Conservation (phyloP, 2,329 filamentous ascomycete genomes). For the Nigrograna mackinnonii region DNA sequence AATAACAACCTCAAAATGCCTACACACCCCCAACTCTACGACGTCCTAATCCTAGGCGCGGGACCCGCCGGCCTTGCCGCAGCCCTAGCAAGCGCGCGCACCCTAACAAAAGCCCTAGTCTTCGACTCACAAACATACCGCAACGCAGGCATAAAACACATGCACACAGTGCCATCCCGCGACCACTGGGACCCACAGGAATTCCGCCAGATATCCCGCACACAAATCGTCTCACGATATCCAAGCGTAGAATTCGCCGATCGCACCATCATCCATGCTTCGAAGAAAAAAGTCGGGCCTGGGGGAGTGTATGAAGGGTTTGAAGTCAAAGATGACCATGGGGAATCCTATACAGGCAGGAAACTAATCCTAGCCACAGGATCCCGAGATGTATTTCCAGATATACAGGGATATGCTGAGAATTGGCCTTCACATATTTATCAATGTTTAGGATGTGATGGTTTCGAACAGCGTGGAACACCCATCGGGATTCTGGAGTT, state of each 20-base stretch:
- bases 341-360: constrained; percentile 49
- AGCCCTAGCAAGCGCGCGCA: constrained; percentile 44
- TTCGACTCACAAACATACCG: constrained; percentile 49
- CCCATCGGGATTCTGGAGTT: constrained; percentile 30
- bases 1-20: too few species aligned
- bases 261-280: constrained; percentile 20
- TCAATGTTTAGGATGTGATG: constrained; percentile 64
- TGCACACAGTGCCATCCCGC: constrained; percentile 45
- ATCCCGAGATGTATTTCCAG: constrained; percentile 54
- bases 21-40: constrained; percentile 24
- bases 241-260: constrained; percentile 37
- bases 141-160: constrained; percentile 46
- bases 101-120: constrained; percentile 44
- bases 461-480: constrained; percentile 59
- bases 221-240: constrained; percentile 42
- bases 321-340: constrained; percentile 46
- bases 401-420: constrained; percentile 57
- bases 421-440: constrained; percentile 54
- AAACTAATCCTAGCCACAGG: constrained; percentile 62
- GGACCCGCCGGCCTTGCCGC: constrained; percentile 52
- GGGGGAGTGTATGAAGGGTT: constrained; percentile 33
- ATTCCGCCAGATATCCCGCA: constrained; percentile 33
- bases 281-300: constrained; percentile 20
- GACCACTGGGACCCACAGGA: constrained; percentile 29
- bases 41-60: constrained; percentile 40